Base-by-base conservation (phyloP, 202 grass and related monocot species). In the Setaria viridis region DNA sequence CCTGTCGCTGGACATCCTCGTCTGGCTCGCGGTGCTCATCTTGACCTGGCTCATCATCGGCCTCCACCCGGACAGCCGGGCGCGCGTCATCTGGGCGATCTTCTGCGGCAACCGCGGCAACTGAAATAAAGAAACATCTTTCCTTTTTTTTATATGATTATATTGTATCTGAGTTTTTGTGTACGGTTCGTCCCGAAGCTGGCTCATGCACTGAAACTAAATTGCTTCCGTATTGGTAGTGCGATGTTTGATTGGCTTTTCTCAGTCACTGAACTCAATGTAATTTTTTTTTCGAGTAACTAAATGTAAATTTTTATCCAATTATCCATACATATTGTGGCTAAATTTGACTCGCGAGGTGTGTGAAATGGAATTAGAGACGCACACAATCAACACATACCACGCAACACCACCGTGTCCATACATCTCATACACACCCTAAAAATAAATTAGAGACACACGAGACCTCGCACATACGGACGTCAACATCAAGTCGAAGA, bases 1-100 rank as follows among this genome's bases (percentile, higher is more conserved):
- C 78, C 84, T 89, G 19, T 62, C 84, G 15, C 14, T 89, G 14
- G 87, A 89, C 63, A 68, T 92, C 68, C 0, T 66, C 74, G 4
- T 92, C 29, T 92, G 87, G 90, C 30, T 11, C 2, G 46, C 6
- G 47, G 30, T 84, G 80, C 34, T 89, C 62, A 29, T 25, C 67
- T 58, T 89, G 55, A 41, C 87, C 45, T 87, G 79, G 79, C 19
- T 75, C 8, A 3, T 76, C 32, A n/a, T 80, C 79, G 76, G 76
- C 82, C 30, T 88, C 39, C 66, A 62, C 7, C 55, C 65, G 14
- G 88, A 73, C 20, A 46, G 41, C 48, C 78, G 84, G 19, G 69
- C 30, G 59, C 39, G 30, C 32, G n/a, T 84, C 41, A 1, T 66
- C 19, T 35, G 57, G 16, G 17, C 1, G 51, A 0, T 62, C 13